Evolutionary conservation across 2,329 filamentous ascomycete species (phyloP).

Genomic region (Fusarium buharicum): DNA sequence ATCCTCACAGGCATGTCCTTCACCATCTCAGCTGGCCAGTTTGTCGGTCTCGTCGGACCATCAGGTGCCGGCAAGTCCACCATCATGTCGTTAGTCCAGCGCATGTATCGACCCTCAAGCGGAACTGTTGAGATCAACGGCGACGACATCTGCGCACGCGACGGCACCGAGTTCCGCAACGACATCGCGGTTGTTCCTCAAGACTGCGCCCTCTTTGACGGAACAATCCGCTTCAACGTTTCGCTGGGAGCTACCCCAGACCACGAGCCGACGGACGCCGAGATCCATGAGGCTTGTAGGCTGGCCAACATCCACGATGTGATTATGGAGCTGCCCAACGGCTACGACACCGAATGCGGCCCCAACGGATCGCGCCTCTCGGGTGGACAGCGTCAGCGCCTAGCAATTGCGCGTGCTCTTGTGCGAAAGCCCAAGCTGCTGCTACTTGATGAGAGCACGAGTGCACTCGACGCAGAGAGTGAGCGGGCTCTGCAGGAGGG

Average conservation of each 20-base stretch:
- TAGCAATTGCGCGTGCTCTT: conserved; percentile 81
- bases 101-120: conserved; percentile 58
- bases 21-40: conserved; percentile 67
- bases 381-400: conserved; percentile 81
- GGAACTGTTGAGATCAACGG: conserved; percentile 59
- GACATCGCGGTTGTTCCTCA: conserved; percentile 67
- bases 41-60: conserved; percentile 72
- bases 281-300: conserved; percentile 73
- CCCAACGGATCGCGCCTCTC: conserved; percentile 80
- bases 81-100: conserved; percentile 65
- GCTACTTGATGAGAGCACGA: conserved; percentile 85
- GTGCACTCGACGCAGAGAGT: conserved; percentile 77
- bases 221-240: conserved; percentile 66
- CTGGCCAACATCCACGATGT: conserved; percentile 77
- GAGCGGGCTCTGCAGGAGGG: conserved; percentile 74
- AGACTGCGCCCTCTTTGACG: conserved; percentile 67
- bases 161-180: conserved; percentile 59
- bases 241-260: conserved; percentile 64
- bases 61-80: conserved; percentile 76
- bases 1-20: conserved; percentile 68
- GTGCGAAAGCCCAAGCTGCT: conserved; percentile 77
- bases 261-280: conserved; percentile 64
- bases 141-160: conserved; percentile 56
- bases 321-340: conserved; percentile 69
- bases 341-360: conserved; percentile 73